Conservation (phyloP, 2,329 filamentous ascomycete genomes). For the Thermothelomyces thermophilus region DNA sequence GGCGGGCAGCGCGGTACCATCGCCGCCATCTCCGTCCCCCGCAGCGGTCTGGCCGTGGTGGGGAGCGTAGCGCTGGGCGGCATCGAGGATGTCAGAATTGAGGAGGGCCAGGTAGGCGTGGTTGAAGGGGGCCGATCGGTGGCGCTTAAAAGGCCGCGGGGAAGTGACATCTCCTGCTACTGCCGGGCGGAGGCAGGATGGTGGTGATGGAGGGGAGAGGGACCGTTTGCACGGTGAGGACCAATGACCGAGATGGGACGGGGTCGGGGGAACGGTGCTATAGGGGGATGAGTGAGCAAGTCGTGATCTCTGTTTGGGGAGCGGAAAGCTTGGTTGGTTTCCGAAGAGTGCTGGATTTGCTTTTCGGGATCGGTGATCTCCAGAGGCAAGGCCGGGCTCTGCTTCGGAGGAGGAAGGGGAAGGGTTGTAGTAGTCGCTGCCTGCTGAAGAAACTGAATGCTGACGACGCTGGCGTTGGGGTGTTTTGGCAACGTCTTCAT, state of each 20-base stretch:
- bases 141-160: constrained; percentile 36
- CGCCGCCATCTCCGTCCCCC: neutral
- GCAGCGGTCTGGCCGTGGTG: neutral
- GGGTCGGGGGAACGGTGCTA: constrained; percentile 13
- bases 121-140: constrained; percentile 36
- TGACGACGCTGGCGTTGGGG: constrained; percentile 1
- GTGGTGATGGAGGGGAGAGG: constrained; percentile 1
- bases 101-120: constrained; percentile 43
- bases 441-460: constrained; percentile 9
- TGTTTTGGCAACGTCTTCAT: neutral
- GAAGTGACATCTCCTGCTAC: neutral
- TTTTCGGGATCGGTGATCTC: neutral
- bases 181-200: neutral
- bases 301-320: neutral
- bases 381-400: neutral
- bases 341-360: neutral
- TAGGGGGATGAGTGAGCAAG: neutral
- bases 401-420: constrained; percentile 2
- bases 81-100: constrained; percentile 54
- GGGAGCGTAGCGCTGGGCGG: constrained; percentile 33
- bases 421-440: constrained; percentile 13
- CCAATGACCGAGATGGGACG: neutral
- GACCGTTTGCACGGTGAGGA: constrained; percentile 15
- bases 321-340: neutral
- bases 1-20: constrained; percentile 27